Evolutionary conservation across 2,329 filamentous ascomycete genomes (phyloP).

Genomic region (Colletotrichum sp.): DNA sequence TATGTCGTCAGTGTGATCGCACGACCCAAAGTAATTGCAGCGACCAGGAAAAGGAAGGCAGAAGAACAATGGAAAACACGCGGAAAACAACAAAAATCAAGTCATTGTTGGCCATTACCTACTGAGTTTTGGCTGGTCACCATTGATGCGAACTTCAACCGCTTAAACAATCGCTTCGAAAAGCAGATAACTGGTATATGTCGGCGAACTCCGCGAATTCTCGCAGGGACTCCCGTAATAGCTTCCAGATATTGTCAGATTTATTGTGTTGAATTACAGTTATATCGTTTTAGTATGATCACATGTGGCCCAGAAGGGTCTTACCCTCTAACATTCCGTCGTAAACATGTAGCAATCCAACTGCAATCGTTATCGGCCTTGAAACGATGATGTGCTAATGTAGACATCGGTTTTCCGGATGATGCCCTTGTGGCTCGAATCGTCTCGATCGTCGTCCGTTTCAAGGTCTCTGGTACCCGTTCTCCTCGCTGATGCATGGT

Average conservation of each 20-base stretch:
- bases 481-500: background rate
- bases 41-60: background rate
- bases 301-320: background rate
- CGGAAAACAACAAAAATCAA: background rate
- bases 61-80: background rate
- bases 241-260: background rate
- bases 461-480: background rate
- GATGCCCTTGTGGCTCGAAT: slow-evolving; percentile 5
- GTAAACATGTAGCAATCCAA: background rate
- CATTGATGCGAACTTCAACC: background rate
- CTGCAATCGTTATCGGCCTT: background rate
- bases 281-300: background rate
- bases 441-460: background rate
- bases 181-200: accelerated
- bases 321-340: background rate
- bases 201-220: background rate
- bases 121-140: accelerated
- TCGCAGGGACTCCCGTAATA: accelerated
- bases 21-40: background rate
- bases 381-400: background rate
- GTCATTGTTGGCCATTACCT: background rate
- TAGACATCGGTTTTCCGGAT: background rate
- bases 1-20: background rate
- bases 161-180: background rate
- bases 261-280: accelerated